Percentiles rank a stretch among this genome's conserved stretches.
Conservation (phyloP, 306 rosid species). For the Prunus padus region DNA sequence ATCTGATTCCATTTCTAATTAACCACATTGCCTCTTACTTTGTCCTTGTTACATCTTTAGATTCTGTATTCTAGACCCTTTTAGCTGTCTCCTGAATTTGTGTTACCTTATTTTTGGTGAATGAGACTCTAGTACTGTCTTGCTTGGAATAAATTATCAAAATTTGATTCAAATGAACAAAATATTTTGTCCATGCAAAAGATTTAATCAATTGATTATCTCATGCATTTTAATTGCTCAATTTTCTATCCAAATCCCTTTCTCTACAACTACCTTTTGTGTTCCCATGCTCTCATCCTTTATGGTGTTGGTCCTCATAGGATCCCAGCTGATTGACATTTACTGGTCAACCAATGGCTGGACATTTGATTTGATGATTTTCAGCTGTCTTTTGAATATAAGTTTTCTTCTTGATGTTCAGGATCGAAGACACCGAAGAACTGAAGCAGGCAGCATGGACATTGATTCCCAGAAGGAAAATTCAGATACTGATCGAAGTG, state of each 20-base stretch:
- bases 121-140: neutral
- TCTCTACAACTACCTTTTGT: neutral
- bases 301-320: neutral
- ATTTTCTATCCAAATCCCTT: neutral
- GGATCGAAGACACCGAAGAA: constrained; percentile 84
- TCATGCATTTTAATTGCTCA: neutral
- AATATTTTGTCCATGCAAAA: neutral
- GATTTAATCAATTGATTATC: neutral
- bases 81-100: neutral
- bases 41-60: neutral
- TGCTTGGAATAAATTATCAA: too few relatives aligned
- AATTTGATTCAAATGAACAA: constrained; percentile 4
- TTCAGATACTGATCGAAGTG: constrained; percentile 82
- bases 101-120: neutral
- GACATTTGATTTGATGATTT: neutral
- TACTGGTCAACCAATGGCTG: neutral
- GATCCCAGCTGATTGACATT: neutral
- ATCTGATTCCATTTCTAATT: neutral
- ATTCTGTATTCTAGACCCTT: neutral
- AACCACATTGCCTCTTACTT: neutral
- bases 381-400: neutral
- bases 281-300: neutral
- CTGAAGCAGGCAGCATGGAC: constrained; percentile 61
- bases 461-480: constrained; percentile 66
- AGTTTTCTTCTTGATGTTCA: constrained; percentile 34